Conservation (phyloP, 1,284 basidiomycete genomes). For the Polyporus tsugae region DNA sequence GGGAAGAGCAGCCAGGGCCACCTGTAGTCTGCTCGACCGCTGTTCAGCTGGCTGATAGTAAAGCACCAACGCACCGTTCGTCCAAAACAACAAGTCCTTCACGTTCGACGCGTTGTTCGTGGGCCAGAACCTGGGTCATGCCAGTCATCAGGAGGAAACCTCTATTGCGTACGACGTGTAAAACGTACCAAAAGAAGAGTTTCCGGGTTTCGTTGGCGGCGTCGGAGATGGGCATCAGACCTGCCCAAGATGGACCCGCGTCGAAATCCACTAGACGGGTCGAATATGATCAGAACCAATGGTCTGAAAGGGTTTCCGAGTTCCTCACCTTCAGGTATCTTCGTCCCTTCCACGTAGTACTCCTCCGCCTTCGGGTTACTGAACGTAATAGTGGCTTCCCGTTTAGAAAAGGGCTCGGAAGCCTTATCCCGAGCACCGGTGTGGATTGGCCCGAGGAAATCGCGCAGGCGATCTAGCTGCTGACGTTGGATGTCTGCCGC, state of each 20-base stretch:
- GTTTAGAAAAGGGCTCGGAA: background rate
- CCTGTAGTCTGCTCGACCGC: background rate
- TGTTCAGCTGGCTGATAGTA: background rate
- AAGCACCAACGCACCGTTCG: conserved; percentile 34
- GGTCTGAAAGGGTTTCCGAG: background rate
- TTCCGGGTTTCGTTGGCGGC: conserved; percentile 48
- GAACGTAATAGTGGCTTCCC: background rate
- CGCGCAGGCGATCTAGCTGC: conserved; percentile 51
- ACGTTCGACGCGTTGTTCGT: conserved; percentile 52
- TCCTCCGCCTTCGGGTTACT: background rate
- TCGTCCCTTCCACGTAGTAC: background rate
- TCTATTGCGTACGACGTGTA: conserved; percentile 24
- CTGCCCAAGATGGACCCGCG: conserved; percentile 50
- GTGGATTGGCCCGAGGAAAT: conserved; percentile 51
- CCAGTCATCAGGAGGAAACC: background rate
- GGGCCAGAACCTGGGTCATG: conserved; percentile 51
- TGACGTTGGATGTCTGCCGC: conserved; percentile 55
- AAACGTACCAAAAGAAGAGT: conserved; percentile 53
- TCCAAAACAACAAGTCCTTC: conserved; percentile 61
- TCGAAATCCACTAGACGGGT: conserved; percentile 22
- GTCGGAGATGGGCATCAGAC: conserved; percentile 48
- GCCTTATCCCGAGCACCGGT: background rate
- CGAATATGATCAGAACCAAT: background rate
- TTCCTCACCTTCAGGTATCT: background rate
- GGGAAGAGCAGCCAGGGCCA: conserved; percentile 40